Conservation (phyloP, 2,329 filamentous ascomycete species). For the Colletotrichum falcatum region DNA sequence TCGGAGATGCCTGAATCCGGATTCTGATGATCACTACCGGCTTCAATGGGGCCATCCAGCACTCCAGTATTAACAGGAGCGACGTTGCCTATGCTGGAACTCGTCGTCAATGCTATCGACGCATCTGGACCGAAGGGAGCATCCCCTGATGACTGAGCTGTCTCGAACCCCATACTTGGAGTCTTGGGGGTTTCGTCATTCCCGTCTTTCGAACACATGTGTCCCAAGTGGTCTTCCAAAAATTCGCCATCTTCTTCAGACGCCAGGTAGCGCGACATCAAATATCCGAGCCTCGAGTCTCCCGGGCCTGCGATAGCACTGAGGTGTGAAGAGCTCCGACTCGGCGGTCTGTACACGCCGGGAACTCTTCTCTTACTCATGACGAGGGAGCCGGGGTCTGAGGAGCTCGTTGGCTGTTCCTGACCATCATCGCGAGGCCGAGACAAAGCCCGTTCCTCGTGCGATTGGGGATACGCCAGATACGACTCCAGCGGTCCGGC, state of each 20-base stretch:
- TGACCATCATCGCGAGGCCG: background rate
- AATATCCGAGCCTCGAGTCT: background rate
- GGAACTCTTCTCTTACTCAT: background rate
- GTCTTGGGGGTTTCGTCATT: no score
- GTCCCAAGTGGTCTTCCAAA: background rate
- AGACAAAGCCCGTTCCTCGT: constrained; percentile 5
- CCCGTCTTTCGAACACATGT: background rate
- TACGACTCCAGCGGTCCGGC: constrained; percentile 9
- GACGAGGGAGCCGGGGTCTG: background rate
- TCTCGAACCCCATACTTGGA: background rate
- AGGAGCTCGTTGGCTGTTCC: background rate
- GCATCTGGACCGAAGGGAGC: background rate
- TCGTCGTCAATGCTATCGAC: background rate
- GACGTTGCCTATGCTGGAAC: background rate
- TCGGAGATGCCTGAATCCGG: constrained; percentile 28
- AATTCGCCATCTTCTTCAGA: background rate
- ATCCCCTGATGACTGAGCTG: background rate
- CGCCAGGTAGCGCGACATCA: constrained; percentile 22
- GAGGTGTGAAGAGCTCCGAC: background rate
- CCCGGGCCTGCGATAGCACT: background rate
- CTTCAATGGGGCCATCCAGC: constrained; percentile 15
- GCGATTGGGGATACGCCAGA: background rate
- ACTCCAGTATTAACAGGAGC: background rate
- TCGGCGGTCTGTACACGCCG: background rate
- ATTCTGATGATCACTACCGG: background rate